Evolutionary conservation across 164 flowering plant genomes (phyloP), one percentile per base, ranked within the genome.

Genomic region (Kingdonia uniflora): DNA sequence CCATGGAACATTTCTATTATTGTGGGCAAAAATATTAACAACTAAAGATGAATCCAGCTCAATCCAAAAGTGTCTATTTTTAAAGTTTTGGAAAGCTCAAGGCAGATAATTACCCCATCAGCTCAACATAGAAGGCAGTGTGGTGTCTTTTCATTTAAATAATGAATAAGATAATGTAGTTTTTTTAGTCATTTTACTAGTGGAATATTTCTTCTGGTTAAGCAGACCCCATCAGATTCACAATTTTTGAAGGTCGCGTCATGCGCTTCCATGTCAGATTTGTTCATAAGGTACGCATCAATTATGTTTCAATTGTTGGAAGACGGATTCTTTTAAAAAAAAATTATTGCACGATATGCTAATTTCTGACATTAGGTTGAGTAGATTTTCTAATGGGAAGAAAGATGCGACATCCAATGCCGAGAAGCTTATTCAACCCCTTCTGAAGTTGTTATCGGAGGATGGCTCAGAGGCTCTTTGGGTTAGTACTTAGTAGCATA

Each of bases 221-320:
- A 63, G 61, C 77, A 84, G 88, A 54, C 66, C 40, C 71, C 76
- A 11, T 70, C 71, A 52, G 80, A 65, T 66, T 77, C 94, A 60
- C 80, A 73, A 48, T 60, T 80, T 62, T 74, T 86, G 59, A 82
- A 73, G 72, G 79, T 74, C 46, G 86, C 95, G 52, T 60, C 80
- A 52, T 80, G 84, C 64, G 74, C 79, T 29, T 66, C 95, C 6
- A 19, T 90, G 17, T 76, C 85, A 29, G 94, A 86, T 70, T 41
- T 90, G 21, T 52, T 90, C 26, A 71, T 74, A 53, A 90, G 97
- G 95, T 88, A 20, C 49, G 41, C 19, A 14, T 57, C 4, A 25
- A 20, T 47, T 20, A 47, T 2, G 14, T 21, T 47, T 47, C 3
- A 29, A 8, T 29, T 29, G 8, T n/a, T n/a, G 35, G 6, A 3